These are phyloP conservation scores for Diaporthe citri DNA, from an alignment of 2,329 filamentous ascomycete species.

Conservation along the genomic window DNA sequence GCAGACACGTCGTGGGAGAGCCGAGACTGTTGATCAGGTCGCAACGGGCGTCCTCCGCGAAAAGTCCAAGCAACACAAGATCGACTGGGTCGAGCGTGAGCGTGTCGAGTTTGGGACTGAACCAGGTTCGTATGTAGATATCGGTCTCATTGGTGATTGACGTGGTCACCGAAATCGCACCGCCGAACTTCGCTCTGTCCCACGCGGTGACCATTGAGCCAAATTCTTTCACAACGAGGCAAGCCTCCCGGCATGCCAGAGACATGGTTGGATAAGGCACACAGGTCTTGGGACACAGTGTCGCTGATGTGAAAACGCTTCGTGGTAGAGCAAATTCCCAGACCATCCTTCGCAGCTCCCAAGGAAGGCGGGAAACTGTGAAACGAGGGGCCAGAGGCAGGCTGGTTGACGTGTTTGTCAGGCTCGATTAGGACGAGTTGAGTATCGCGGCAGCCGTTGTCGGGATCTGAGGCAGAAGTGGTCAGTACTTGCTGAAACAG, in stretches of 20 bases:
- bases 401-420: not conserved
- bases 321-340: not conserved
- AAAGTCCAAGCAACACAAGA: fast-evolving
- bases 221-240: not conserved
- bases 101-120: not conserved
- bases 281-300: not conserved
- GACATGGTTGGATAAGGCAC: not conserved
- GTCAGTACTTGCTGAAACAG: not conserved
- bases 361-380: not conserved
- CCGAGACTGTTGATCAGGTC: not conserved
- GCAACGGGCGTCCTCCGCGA: not conserved
- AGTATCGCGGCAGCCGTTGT: not conserved
- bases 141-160: not conserved
- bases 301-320: not conserved
- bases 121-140: not conserved
- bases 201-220: not conserved
- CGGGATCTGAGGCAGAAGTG: not conserved
- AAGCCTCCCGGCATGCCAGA: not conserved
- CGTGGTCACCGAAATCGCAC: fast-evolving
- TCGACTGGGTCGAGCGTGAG: not conserved
- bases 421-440: not conserved
- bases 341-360: not conserved
- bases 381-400: not conserved
- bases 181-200: not conserved
- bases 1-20: not conserved